Evolutionary conservation across 2,329 filamentous ascomycete species (phyloP), one percentile per base, ranked within the genome.

Genomic region (Sarocladiaceae sp.): DNA sequence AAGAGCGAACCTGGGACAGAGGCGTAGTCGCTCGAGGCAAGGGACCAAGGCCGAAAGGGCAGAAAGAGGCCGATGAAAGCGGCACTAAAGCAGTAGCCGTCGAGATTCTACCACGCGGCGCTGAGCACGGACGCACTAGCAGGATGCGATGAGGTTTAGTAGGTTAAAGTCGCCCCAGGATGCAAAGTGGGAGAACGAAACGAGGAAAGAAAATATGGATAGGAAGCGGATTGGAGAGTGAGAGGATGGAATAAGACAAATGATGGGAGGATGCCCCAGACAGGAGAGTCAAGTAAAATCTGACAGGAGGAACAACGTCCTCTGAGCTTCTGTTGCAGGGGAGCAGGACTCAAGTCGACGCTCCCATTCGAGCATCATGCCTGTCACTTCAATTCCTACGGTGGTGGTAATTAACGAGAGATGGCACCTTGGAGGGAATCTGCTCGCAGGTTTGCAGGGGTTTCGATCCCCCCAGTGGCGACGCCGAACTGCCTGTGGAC

Each of bases 41-140:
- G 44, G 44, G 26, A 48, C 44, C 44, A 48, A 28, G 25, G 44
- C 28, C 26, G 20, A 33, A 22, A 20, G 44, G 40, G 44, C 28
- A 33, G 17, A 17, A 33, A n/a, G 33, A 4, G 26, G 17, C 44
- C 44, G 28, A 48, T 13, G 40, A 5, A 13, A 11, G 28, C 23
- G 26, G 44, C 44, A 48, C 44, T 48, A 48, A 33, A 48, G 44
- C 44, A 31, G 44, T 31, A 48, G 44, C 12, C 44, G 44, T 48
- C 44, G 23, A 48, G 28, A 46, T 5, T 46, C 23, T 18, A 28
- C 40, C 40, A 46, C 12, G 26, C 26, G 44, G 44, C 23, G 44
- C 23, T 31, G 26, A 33, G 44, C 44, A 48, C 44, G 23, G 44
- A 48, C 44, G 26, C 28, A 20, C 44, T 48, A 48, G 28, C 26